These are phyloP conservation scores for Cerrena zonata DNA, from an alignment of 1,284 basidiomycete species.

Conservation along the genomic window DNA sequence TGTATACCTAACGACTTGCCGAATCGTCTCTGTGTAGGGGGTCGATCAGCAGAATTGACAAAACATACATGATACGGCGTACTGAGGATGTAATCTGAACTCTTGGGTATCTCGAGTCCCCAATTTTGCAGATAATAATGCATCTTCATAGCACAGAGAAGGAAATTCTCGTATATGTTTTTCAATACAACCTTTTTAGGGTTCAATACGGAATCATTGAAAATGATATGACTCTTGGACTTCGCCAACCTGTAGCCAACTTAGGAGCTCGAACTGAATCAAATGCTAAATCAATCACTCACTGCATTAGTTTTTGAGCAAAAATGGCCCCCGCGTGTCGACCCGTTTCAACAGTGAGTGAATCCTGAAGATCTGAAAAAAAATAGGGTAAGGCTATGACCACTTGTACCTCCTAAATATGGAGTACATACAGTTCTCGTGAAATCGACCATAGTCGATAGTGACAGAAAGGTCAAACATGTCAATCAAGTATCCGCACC, in stretches of 20 bases:
- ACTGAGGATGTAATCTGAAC: conserved; percentile 51
- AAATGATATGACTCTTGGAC: conserved; percentile 67
- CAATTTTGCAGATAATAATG: conserved; percentile 71
- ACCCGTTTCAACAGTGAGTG: conserved; percentile 61
- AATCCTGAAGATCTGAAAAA: conserved; percentile 55
- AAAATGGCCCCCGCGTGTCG: conserved; percentile 55
- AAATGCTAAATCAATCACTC: conserved; percentile 18
- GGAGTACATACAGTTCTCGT: conserved; percentile 48
- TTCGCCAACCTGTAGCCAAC: conserved; percentile 50
- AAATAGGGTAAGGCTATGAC: no score
- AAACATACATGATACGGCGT: conserved; percentile 19
- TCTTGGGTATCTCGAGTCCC: conserved; percentile 41
- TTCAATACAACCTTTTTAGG: conserved; percentile 54
- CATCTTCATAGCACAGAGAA: conserved; percentile 86
- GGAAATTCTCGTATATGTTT: conserved; percentile 84
- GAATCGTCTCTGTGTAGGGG: conserved; percentile 44
- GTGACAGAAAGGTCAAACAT: conserved; percentile 71
- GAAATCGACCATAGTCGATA: conserved; percentile 67
- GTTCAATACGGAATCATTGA: conserved; percentile 74
- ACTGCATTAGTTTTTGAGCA: conserved; percentile 66
- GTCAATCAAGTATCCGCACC: conserved; percentile 82
- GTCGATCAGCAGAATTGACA: background rate
- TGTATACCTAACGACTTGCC: conserved; percentile 52
- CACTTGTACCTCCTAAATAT: no score
- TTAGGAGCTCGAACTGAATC: conserved; percentile 4